phyloP scores from a whole-genome alignment of 768 basidiomycete species.

The Tylopilus sp. region DNA sequence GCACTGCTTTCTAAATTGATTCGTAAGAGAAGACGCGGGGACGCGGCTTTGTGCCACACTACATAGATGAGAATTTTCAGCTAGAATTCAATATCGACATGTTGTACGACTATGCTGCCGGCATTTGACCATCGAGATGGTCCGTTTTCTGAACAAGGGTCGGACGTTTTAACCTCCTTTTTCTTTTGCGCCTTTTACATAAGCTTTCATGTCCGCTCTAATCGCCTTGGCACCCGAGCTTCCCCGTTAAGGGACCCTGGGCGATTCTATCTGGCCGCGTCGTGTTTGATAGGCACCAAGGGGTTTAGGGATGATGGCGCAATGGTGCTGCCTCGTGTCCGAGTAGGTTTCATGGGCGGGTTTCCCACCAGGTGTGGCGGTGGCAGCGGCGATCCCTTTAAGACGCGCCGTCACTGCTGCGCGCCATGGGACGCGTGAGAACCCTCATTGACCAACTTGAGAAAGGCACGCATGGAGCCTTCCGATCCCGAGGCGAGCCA shows the following conservation, averaged over 20 bases:
- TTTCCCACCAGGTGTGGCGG: too few relatives aligned
- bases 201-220: background rate
- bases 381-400: too few relatives aligned
- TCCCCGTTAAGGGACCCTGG: background rate
- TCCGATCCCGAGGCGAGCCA: too few relatives aligned
- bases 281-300: background rate
- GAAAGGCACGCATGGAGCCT: too few relatives aligned
- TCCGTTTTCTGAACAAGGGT: background rate
- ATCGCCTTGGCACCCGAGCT: background rate
- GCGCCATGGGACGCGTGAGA: too few relatives aligned
- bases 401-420: too few relatives aligned
- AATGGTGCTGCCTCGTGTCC: background rate
- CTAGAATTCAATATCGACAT: slow-evolving; percentile 1
- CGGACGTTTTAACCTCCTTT: background rate
- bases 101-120: slow-evolving; percentile 13
- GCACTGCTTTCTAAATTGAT: background rate
- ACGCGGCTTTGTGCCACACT: background rate
- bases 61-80: background rate
- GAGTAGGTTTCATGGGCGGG: background rate
- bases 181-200: too few relatives aligned
- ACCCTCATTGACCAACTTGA: too few relatives aligned
- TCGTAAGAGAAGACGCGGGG: background rate
- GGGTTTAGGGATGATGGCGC: background rate
- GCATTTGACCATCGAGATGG: background rate
- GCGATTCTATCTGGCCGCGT: background rate